A percentile compares a stretch with the other conserved stretches of the same genome.
Evolutionary conservation across 2,329 filamentous ascomycete species (phyloP).

Genomic region (Pezicula radicicola): DNA sequence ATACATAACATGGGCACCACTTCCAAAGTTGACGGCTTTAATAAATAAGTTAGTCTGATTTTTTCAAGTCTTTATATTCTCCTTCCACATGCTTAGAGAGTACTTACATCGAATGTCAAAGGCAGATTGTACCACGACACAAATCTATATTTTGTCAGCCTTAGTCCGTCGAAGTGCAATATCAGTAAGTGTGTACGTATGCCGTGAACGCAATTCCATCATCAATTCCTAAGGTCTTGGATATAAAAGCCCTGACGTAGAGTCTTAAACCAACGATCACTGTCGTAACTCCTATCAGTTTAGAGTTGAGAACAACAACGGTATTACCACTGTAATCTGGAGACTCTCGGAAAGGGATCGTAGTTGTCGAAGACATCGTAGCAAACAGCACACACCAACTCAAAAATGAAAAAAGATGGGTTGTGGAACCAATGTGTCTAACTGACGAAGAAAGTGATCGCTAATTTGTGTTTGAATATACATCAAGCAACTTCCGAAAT

Average conservation of each 20-base stretch:
- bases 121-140: conserved; percentile 13
- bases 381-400: not conserved
- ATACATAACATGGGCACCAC: conserved; percentile 15
- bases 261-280: conserved; percentile 23
- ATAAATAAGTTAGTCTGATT: no score
- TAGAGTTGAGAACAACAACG: conserved; percentile 14
- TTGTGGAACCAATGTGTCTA: no score
- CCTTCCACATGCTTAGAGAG: no score
- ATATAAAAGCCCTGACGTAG: conserved; percentile 26
- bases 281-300: conserved; percentile 26
- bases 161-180: not conserved
- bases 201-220: conserved; percentile 25
- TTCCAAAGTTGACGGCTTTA: conserved; percentile 16
- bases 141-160: conserved; percentile 10
- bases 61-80: no score
- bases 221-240: conserved; percentile 27
- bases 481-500: no score
- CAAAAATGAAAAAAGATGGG: no score
- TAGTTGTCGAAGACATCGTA: not conserved
- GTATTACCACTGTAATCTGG: conserved; percentile 3
- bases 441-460: no score
- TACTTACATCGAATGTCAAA: conserved; percentile 18
- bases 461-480: no score
- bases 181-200: conserved; percentile 15
- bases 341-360: not conserved